These are phyloP conservation scores for Suhomyces pyralidae DNA, from an alignment of 805 yeast species.

Conservation along the genomic window DNA sequence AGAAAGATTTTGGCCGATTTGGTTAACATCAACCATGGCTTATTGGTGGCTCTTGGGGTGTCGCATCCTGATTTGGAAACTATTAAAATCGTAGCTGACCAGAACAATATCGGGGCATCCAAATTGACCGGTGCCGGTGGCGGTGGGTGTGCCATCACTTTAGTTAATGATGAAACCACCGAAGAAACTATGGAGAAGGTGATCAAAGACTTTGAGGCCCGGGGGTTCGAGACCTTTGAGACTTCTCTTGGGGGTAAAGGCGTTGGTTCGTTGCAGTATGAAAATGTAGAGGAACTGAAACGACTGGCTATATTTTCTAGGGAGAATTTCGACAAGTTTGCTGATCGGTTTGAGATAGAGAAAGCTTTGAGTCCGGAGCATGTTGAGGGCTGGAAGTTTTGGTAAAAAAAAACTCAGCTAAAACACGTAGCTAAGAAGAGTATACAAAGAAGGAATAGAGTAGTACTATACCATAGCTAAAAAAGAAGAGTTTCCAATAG, in stretches of 20 bases:
- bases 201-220: constrained; percentile 30
- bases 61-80: constrained; percentile 88
- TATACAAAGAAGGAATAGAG: too few species aligned
- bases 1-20: constrained; percentile 50
- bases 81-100: constrained; percentile 65
- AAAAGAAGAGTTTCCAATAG: too few species aligned
- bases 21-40: constrained; percentile 81
- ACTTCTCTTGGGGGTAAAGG: constrained; percentile 90
- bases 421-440: too few species aligned
- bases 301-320: constrained; percentile 19
- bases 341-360: constrained; percentile 48
- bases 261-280: constrained; percentile 51
- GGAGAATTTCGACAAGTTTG: constrained; percentile 36
- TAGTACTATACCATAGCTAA: not conserved
- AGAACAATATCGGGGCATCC: constrained; percentile 70
- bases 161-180: constrained; percentile 49
- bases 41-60: constrained; percentile 81
- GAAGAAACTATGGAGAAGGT: constrained; percentile 36
- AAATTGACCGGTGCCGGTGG: constrained; percentile 99
- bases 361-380: constrained; percentile 41
- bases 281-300: constrained; percentile 8
- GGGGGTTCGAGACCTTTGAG: constrained; percentile 71
- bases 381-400: constrained; percentile 53
- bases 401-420: constrained; percentile 36
- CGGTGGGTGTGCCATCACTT: constrained; percentile 95